These are phyloP conservation scores for Hygrocybe punicea DNA, from an alignment of 768 basidiomycete species.

Conservation along the genomic window DNA sequence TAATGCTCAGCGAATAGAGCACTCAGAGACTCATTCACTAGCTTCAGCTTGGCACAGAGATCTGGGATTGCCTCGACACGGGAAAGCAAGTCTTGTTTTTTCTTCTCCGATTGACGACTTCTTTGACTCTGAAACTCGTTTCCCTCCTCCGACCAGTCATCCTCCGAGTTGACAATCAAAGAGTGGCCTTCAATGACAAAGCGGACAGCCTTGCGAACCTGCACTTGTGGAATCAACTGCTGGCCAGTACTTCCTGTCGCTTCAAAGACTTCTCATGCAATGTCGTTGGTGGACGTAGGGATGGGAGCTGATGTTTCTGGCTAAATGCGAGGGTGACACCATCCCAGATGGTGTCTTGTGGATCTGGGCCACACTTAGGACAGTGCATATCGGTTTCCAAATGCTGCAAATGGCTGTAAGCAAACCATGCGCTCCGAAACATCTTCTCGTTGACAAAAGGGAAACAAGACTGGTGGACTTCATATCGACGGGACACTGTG, in stretches of 20 bases:
- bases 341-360: conserved; percentile 33
- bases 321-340: conserved; percentile 32
- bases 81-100: background rate
- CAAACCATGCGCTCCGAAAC: conserved; percentile 34
- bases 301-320: conserved; percentile 22
- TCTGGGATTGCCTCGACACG: background rate
- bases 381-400: conserved; percentile 27
- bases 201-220: conserved; percentile 1
- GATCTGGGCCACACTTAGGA: conserved; percentile 24
- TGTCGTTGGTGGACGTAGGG: conserved; percentile 28
- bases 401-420: conserved; percentile 23
- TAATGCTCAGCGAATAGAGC: conserved; percentile 7
- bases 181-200: conserved; percentile 3
- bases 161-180: conserved; percentile 1
- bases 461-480: background rate
- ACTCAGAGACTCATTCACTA: conserved; percentile 2
- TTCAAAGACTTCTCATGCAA: conserved; percentile 7
- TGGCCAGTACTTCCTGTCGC: conserved; percentile 1
- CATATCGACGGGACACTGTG: conserved; percentile 15
- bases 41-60: background rate
- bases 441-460: conserved; percentile 14
- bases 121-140: background rate
- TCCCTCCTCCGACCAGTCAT: conserved; percentile 3
- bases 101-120: background rate
- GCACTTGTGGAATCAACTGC: conserved; percentile 11